Base-by-base conservation (phyloP, 2,329 filamentous ascomycete species). In the Colletotrichum cuscutae region DNA sequence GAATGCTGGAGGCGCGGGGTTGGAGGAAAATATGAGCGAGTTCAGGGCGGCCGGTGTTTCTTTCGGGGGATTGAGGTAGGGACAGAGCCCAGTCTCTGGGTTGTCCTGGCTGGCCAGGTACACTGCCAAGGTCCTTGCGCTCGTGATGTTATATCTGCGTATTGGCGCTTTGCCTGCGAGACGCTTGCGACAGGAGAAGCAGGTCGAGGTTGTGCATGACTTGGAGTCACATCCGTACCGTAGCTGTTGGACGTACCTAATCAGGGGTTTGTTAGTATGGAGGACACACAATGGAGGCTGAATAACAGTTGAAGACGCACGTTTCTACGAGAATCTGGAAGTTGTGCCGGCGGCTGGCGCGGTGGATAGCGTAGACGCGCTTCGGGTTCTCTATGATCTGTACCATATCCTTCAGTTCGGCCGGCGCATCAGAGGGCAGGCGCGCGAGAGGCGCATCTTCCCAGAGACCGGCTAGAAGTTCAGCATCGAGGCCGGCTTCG, bases 101-200 rank as follows among this genome's bases (percentile, higher is more conserved):
- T 97, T 90, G 77, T 95, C 93, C 78, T 95, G 91, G 77, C 92
- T 94, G 11, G 95, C 94, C 63, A 97, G 87, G 78, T 94, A 94
- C 68, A 94, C 89, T 13, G 95, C 95, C 37, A 98, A 83, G 1
- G 93, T 94, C 77, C 94, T 90, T 9, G 95, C 95, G 78, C 94
- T 97, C 58, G 95, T 90, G 26, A 92, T 89, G 70, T 93, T 97
- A 77, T 95, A 97, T 78, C 92, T 89, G 73, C 94, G 91, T 76
- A 95, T 89, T 2, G 94, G 94, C 0, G 89, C 89, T 75, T 90
- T 90, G 42, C 88, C 89, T 30, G 90, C 88, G 53, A 92, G 84
- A 76, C 93, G 89, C 81, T 89, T 93, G 68, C 93, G 91, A 80
- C 90, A 95, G 74, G 92, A 95, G 78, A 96, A 93, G 83, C 95